Percentiles rank a stretch among this genome's conserved stretches.
phyloP scores from a whole-genome alignment of 495 filamentous ascomycete species.

The Neohortaea acidophila region DNA sequence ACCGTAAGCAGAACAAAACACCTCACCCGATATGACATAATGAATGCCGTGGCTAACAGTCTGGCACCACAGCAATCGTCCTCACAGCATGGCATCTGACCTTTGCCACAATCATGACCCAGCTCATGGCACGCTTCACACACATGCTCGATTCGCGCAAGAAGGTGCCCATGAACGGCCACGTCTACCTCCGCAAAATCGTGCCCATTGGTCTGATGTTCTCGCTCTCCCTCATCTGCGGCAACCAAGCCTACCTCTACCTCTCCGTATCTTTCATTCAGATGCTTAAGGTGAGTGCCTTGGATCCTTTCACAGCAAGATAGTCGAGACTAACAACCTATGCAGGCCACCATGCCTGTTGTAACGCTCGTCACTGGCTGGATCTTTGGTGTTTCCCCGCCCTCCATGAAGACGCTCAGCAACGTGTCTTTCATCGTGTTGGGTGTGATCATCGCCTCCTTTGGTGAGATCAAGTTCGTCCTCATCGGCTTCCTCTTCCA shows the following conservation, averaged over 20 bases:
- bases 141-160: slow-evolving; percentile 76
- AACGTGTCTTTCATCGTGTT: slow-evolving; percentile 83
- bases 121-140: slow-evolving; percentile 73
- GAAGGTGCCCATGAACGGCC: slow-evolving; percentile 83
- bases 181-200: slow-evolving; percentile 78
- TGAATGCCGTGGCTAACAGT: slow-evolving; percentile 12
- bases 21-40: neutral
- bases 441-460: slow-evolving; percentile 77
- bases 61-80: slow-evolving; percentile 38
- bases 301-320: too few relatives aligned
- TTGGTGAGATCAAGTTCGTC: slow-evolving; percentile 86
- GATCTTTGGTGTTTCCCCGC: slow-evolving; percentile 60
- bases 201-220: slow-evolving; percentile 89
- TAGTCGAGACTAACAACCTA: neutral
- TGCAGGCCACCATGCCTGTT: slow-evolving; percentile 74
- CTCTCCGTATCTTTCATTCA: slow-evolving; percentile 91
- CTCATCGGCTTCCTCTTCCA: slow-evolving; percentile 79
- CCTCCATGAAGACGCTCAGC: slow-evolving; percentile 61
- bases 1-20: slow-evolving; percentile 21
- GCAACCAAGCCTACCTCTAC: slow-evolving; percentile 85
- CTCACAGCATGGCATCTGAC: slow-evolving; percentile 86
- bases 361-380: slow-evolving; percentile 75
- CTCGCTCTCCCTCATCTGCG: slow-evolving; percentile 84
- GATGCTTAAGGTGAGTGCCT: slow-evolving; percentile 85
- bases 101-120: slow-evolving; percentile 83